Evolutionary conservation across 139 green algal species (phyloP).

Genomic region (Micromonas commoda): DNA sequence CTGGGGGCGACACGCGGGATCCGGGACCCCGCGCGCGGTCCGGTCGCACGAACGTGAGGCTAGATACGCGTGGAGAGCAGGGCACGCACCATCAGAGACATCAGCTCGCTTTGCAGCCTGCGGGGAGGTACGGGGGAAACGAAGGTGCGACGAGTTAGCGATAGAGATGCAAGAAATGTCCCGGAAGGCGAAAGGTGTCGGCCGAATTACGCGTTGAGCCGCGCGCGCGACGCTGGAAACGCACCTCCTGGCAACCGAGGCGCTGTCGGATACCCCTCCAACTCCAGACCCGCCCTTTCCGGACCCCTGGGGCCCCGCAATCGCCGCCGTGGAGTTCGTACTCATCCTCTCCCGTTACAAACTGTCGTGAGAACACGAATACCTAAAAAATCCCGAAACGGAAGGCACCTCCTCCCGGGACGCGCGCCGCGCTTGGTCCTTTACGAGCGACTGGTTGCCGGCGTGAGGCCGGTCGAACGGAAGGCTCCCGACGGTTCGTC

Average conservation of each 20-base stretch:
- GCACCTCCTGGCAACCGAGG: background rate
- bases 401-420: too few relatives aligned
- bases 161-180: background rate
- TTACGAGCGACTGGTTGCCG: too few relatives aligned
- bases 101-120: constrained; percentile 35
- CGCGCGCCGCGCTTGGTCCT: too few relatives aligned
- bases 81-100: constrained; percentile 17
- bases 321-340: background rate
- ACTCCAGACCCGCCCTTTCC: background rate
- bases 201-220: too few relatives aligned
- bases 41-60: background rate
- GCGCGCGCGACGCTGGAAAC: background rate
- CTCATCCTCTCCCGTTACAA: too few relatives aligned
- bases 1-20: background rate
- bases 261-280: background rate
- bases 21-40: too few relatives aligned
- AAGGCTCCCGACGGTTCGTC: too few relatives aligned
- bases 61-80: background rate
- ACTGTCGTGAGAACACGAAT: too few relatives aligned
- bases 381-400: too few relatives aligned
- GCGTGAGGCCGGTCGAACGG: too few relatives aligned
- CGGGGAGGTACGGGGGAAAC: background rate
- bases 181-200: background rate
- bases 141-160: background rate
- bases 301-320: background rate